Evolutionary conservation across 441 rosid species (phyloP).

Genomic region (Erysimum pusillum): DNA sequence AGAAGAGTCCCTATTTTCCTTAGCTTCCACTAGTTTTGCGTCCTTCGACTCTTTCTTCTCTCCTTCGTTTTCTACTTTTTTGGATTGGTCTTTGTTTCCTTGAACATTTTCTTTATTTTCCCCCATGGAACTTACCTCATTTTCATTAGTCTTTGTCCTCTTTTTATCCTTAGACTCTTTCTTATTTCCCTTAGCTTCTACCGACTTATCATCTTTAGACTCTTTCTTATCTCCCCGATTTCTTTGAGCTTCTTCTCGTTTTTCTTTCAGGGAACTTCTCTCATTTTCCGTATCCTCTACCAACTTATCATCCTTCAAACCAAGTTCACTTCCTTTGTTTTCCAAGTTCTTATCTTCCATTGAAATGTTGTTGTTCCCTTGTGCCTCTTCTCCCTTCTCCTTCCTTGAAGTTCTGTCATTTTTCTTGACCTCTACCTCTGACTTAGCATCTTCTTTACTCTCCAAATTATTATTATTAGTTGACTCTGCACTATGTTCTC

Average conservation of each 20-base stretch:
- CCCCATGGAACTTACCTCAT: not conserved
- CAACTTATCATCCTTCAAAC: not conserved
- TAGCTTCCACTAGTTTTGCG: not conserved
- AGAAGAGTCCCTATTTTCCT: not conserved
- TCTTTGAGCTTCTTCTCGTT: not conserved
- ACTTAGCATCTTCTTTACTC: not conserved
- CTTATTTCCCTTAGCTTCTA: not conserved
- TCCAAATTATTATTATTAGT: not conserved
- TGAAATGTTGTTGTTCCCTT: not conserved
- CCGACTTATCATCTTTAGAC: slow-evolving; percentile 2
- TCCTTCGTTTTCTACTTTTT: not conserved
- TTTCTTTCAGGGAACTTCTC: not conserved
- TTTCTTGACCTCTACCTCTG: not conserved
- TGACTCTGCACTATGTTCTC: not conserved
- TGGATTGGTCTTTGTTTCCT: not conserved
- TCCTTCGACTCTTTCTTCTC: not conserved
- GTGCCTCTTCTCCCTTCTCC: slow-evolving; percentile 3
- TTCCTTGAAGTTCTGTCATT: not conserved
- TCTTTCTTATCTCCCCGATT: slow-evolving; percentile 9
- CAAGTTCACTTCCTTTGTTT: not conserved
- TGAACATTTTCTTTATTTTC: not conserved
- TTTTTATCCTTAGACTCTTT: not conserved
- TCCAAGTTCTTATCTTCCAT: not conserved
- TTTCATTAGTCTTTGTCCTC: not conserved
- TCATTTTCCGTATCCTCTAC: not conserved